These are phyloP conservation scores for Aschersonia sp. DNA, from an alignment of 2,329 filamentous ascomycete species.

Conservation along the genomic window DNA sequence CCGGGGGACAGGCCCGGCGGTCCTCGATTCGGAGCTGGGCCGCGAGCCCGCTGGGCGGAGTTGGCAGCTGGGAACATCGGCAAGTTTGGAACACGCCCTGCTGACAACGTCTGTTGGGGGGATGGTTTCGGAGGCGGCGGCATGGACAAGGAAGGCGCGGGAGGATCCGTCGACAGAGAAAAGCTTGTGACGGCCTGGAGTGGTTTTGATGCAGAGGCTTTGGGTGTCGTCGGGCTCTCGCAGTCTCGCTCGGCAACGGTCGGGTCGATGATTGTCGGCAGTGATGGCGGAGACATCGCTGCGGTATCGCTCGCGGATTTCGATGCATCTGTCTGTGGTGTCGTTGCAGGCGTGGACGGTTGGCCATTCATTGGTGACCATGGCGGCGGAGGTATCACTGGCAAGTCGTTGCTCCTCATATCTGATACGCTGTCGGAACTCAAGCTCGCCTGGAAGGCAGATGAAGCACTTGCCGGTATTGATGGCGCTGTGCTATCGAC, in stretches of 20 bases:
- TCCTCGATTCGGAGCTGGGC: conserved; percentile 26
- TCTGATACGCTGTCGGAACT: no score
- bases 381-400: not conserved
- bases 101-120: conserved; percentile 12
- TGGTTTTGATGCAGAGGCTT: conserved; percentile 19
- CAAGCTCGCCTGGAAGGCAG: no score
- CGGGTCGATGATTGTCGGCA: conserved; percentile 14
- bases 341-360: no score
- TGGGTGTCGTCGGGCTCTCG: conserved; percentile 35
- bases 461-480: not conserved
- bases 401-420: no score
- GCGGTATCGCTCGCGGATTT: conserved; percentile 20
- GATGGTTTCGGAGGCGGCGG: conserved; percentile 16
- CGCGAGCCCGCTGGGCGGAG: conserved; percentile 34
- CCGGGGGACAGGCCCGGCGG: conserved; percentile 7
- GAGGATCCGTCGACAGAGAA: conserved; percentile 18
- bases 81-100: conserved; percentile 17
- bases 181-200: conserved; percentile 27
- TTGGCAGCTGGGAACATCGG: conserved; percentile 34
- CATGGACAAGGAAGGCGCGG: conserved; percentile 6
- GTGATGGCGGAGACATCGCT: conserved; percentile 24
- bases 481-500: conserved; percentile 1
- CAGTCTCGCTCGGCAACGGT: conserved; percentile 10
- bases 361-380: not conserved
- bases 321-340: not conserved